A percentile compares a stretch with the other conserved stretches of the same genome.
Evolutionary conservation across 495 filamentous ascomycete genomes (phyloP).

Genomic region (Podospora pseudoanserina): DNA sequence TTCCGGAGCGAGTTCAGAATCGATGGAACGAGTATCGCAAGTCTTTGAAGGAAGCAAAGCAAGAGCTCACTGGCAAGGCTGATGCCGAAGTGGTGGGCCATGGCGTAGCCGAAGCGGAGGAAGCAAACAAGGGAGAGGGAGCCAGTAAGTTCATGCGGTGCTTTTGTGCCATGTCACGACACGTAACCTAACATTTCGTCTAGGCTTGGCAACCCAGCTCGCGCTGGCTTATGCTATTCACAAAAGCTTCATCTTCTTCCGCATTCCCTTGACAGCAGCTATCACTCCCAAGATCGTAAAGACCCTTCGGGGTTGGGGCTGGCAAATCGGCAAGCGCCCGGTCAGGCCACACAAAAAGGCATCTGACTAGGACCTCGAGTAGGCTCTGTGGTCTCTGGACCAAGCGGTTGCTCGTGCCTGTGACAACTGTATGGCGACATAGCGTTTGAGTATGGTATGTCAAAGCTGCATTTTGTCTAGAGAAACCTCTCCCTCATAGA

Average conservation of each 20-base stretch:
- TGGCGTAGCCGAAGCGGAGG: conserved; percentile 52
- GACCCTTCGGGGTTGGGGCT: conserved; percentile 76
- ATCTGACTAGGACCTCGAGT: not conserved
- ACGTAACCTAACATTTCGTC: conserved; percentile 2
- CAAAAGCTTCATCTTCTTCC: conserved; percentile 95
- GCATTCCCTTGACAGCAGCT: conserved; percentile 84
- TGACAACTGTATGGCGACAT: not conserved
- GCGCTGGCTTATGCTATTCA: conserved; percentile 95
- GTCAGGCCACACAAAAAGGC: conserved; percentile 10
- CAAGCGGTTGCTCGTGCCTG: not conserved
- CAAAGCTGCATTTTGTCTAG: not conserved
- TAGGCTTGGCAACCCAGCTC: conserved; percentile 68
- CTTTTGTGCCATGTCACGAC: not conserved
- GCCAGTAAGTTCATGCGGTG: conserved; percentile 48
- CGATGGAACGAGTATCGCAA: conserved; percentile 42
- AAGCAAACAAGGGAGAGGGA: conserved; percentile 41
- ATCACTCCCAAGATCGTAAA: conserved; percentile 91
- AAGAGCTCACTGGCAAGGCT: conserved; percentile 28
- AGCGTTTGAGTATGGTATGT: not conserved
- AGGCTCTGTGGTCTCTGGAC: not conserved
- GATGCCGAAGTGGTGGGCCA: conserved; percentile 43
- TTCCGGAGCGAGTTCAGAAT: conserved; percentile 49
- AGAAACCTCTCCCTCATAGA: not conserved
- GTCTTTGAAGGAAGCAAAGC: conserved; percentile 33
- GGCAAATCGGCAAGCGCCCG: conserved; percentile 52